Percentiles rank a stretch among this genome's conserved stretches.
phyloP scores from a whole-genome alignment of 164 flowering plant genomes.

The Aristolochia californica region DNA sequence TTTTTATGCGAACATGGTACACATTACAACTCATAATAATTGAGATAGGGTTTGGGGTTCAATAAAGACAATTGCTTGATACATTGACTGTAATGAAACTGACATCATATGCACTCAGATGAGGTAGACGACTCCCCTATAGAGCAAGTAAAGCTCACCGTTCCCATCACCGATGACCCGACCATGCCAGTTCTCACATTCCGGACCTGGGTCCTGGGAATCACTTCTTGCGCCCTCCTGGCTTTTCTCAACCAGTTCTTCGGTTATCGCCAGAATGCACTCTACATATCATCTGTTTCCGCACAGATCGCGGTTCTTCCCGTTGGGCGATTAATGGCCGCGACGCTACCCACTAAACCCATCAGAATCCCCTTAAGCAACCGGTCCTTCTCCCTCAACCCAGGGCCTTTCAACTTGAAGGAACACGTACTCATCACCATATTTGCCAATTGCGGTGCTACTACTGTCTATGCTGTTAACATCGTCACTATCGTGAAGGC shows the following conservation, averaged over 20 bases:
- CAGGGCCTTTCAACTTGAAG: constrained; percentile 13
- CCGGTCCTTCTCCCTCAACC: constrained; percentile 9
- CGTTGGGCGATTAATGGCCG: constrained; percentile 6
- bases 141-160: constrained; percentile 13
- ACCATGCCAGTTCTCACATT: constrained; percentile 9
- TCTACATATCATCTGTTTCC: constrained; percentile 4
- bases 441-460: constrained; percentile 9
- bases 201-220: constrained; percentile 12
- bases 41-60: too few relatives aligned
- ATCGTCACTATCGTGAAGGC: constrained; percentile 10
- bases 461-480: constrained; percentile 6
- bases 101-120: constrained; percentile 32
- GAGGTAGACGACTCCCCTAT: constrained; percentile 8
- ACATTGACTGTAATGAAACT: constrained; percentile 80
- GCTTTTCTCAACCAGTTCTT: constrained; percentile 12
- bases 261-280: constrained; percentile 6
- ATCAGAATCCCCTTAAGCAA: constrained; percentile 1
- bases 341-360: constrained; percentile 3
- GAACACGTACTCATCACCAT: constrained; percentile 13
- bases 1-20: too few relatives aligned
- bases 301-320: constrained; percentile 11
- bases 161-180: constrained; percentile 11
- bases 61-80: too few relatives aligned
- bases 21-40: too few relatives aligned
- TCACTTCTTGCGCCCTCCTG: constrained; percentile 7